These are phyloP conservation scores for Pestalotiopsis sp. DNA, from an alignment of 2,329 filamentous ascomycete species.

Conservation along the genomic window DNA sequence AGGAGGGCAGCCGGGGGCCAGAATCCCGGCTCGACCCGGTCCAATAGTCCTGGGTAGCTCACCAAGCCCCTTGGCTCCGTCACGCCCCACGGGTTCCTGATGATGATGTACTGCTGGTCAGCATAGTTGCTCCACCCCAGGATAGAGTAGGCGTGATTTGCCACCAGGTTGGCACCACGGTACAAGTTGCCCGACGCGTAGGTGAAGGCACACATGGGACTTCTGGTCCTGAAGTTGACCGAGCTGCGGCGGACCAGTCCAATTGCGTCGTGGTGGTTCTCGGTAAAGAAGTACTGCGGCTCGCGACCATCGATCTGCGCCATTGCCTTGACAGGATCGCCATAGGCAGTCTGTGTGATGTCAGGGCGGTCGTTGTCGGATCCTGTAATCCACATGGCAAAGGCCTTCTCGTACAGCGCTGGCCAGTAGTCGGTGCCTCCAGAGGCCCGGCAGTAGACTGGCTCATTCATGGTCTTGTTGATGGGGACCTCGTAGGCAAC, in stretches of 20 bases:
- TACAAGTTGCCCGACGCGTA: slow-evolving; percentile 38
- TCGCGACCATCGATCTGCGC: slow-evolving; percentile 42
- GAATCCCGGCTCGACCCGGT: slow-evolving; percentile 36
- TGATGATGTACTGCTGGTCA: slow-evolving; percentile 40
- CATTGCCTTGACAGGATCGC: slow-evolving; percentile 47
- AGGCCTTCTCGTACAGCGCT: slow-evolving; percentile 48
- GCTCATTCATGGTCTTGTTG: slow-evolving; percentile 44
- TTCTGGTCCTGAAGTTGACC: slow-evolving; percentile 45
- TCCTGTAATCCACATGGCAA: slow-evolving; percentile 43
- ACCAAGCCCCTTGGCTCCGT: slow-evolving; percentile 43
- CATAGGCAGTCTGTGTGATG: slow-evolving; percentile 39
- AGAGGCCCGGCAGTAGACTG: slow-evolving; percentile 42
- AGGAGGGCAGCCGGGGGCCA: slow-evolving; percentile 39
- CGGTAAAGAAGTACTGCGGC: slow-evolving; percentile 36
- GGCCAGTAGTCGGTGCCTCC: slow-evolving; percentile 45
- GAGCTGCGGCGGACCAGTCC: slow-evolving; percentile 39
- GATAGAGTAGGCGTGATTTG: slow-evolving; percentile 46
- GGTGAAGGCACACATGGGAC: slow-evolving; percentile 42
- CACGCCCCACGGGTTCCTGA: slow-evolving; percentile 47
- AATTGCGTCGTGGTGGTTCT: slow-evolving; percentile 36
- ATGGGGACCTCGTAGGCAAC: slow-evolving; percentile 45
- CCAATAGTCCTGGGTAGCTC: slow-evolving; percentile 40
- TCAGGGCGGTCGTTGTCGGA: slow-evolving; percentile 36
- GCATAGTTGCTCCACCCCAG: slow-evolving; percentile 37
- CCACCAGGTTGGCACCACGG: slow-evolving; percentile 42